Conservation (phyloP, 1,284 basidiomycete species). For the Vanrija humicola region DNA sequence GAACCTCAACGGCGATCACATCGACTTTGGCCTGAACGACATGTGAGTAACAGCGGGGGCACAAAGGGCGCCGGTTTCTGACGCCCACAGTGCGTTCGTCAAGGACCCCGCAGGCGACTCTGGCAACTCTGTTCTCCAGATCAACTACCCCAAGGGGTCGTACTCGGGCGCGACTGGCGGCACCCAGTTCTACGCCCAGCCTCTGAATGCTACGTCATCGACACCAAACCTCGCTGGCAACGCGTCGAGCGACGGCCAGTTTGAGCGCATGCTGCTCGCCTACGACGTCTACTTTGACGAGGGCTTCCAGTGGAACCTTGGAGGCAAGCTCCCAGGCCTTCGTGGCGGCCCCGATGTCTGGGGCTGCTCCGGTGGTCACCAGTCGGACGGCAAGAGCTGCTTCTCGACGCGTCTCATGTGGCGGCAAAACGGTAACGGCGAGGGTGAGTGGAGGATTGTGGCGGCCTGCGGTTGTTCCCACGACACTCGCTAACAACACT, state of each 20-base stretch:
- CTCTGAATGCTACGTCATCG: conserved; percentile 18
- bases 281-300: conserved; percentile 43
- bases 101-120: conserved; percentile 26
- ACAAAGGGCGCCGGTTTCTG: background rate
- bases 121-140: conserved; percentile 33
- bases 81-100: conserved; percentile 24
- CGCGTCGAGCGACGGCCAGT: conserved; percentile 29
- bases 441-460: conserved; percentile 20
- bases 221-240: conserved; percentile 12
- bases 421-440: conserved; percentile 41
- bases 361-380: conserved; percentile 47
- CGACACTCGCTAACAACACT: background rate
- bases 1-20: conserved; percentile 26
- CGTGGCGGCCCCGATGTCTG: conserved; percentile 40
- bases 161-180: conserved; percentile 47
- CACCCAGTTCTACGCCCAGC: conserved; percentile 46
- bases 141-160: conserved; percentile 45
- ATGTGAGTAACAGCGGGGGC: conserved; percentile 23
- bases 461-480: no score
- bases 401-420: conserved; percentile 50
- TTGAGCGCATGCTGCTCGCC: conserved; percentile 38
- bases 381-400: conserved; percentile 44
- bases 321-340: conserved; percentile 50
- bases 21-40: conserved; percentile 30
- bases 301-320: conserved; percentile 36